These are phyloP conservation scores for Phaeotremella fagi DNA, from an alignment of 768 basidiomycete species.

Conservation along the genomic window DNA sequence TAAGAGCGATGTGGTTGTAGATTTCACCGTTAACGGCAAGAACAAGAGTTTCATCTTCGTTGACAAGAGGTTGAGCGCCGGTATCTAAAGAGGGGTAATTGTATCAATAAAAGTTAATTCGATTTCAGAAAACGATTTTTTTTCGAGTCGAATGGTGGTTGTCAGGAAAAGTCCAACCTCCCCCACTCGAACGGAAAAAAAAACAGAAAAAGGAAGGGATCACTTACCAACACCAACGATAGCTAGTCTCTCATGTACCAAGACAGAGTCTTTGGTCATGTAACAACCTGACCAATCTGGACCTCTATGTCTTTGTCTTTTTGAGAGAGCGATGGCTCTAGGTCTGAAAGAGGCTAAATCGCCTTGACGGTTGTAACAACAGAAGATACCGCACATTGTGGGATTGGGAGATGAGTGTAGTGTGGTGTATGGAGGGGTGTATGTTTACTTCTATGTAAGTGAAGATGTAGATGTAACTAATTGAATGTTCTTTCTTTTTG, in stretches of 20 bases:
- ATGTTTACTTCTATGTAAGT: background rate
- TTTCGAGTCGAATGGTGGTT: no score
- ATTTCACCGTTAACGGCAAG: conserved; percentile 98
- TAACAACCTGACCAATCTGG: conserved; percentile 98
- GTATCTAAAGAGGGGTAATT: conserved; percentile 59
- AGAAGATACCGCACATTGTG: conserved; percentile 90
- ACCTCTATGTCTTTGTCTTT: conserved; percentile 84
- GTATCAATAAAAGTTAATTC: conserved; percentile 1
- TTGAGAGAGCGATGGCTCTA: conserved; percentile 76
- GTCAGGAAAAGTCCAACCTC: no score
- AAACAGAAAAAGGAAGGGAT: background rate
- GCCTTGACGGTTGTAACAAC: conserved; percentile 70
- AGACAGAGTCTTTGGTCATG: conserved; percentile 71
- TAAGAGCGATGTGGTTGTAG: conserved; percentile 87
- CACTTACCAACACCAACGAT: conserved; percentile 90
- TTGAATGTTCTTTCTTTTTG: background rate
- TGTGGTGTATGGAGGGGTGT: background rate
- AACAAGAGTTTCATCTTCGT: conserved; percentile 73
- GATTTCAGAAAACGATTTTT: no score
- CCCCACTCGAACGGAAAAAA: no score
- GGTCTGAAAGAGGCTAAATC: conserved; percentile 64
- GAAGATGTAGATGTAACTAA: background rate
- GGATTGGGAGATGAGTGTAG: no score
- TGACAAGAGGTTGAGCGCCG: conserved; percentile 89
- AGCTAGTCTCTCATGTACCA: conserved; percentile 93